A percentile compares a stretch with the other conserved stretches of the same genome.
These are phyloP conservation scores for Gloeopeniophorella convolvens DNA, from an alignment of 768 basidiomycete species.

Conservation along the genomic window DNA sequence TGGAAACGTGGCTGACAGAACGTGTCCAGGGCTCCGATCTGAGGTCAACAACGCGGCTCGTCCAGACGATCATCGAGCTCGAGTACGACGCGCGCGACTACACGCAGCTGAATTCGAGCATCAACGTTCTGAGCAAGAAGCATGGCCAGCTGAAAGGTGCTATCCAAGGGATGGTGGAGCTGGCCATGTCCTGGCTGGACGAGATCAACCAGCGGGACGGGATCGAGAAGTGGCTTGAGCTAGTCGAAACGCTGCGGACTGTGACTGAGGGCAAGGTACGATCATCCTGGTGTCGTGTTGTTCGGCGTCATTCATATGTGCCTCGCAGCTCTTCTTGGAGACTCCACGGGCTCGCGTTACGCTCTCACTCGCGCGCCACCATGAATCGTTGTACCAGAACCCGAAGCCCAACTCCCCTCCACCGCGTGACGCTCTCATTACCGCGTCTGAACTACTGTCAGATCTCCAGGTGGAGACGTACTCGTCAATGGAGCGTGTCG, in stretches of 20 bases:
- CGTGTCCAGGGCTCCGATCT: slow-evolving; percentile 78
- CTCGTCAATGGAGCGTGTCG: slow-evolving; percentile 94
- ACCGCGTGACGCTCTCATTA: slow-evolving; percentile 57
- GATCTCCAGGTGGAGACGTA: slow-evolving; percentile 99
- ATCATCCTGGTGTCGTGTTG: slow-evolving; percentile 2
- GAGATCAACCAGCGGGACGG: slow-evolving; percentile 65
- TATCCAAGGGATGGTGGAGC: slow-evolving; percentile 88
- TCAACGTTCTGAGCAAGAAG: slow-evolving; percentile 79
- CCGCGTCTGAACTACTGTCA: slow-evolving; percentile 85
- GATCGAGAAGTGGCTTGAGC: slow-evolving; percentile 71
- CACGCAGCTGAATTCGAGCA: slow-evolving; percentile 59
- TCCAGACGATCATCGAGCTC: slow-evolving; percentile 64
- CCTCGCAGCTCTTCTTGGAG: slow-evolving; percentile 83
- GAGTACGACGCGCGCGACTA: slow-evolving; percentile 69
- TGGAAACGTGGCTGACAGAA: too few species aligned
- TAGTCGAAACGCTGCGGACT: slow-evolving; percentile 81
- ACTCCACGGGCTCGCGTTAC: slow-evolving; percentile 94
- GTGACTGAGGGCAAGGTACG: slow-evolving; percentile 96
- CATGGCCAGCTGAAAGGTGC: slow-evolving; percentile 94
- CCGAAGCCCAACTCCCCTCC: slow-evolving; percentile 34
- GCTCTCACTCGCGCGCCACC: slow-evolving; percentile 74
- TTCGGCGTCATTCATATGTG: not conserved
- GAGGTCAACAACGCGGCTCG: slow-evolving; percentile 82
- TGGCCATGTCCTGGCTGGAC: slow-evolving; percentile 73
- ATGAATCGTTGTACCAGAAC: slow-evolving; percentile 61